phyloP scores from a whole-genome alignment of 148 eudicot species.

The Cornus kousa region DNA sequence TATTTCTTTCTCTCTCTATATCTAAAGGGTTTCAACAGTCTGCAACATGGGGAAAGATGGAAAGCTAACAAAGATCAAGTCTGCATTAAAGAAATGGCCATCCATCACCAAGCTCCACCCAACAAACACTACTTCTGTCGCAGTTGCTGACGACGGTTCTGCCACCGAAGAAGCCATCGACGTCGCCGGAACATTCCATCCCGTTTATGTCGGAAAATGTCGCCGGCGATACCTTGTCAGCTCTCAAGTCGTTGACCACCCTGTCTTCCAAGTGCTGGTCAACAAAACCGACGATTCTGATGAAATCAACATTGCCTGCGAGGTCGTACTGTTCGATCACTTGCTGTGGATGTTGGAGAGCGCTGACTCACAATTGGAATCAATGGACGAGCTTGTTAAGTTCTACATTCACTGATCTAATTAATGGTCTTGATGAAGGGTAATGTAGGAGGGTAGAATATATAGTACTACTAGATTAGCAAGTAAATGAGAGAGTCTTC shows the following conservation, averaged over 20 bases:
- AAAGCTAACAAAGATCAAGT: conserved; percentile 15
- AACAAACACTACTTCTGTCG: background rate
- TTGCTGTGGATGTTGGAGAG: conserved; percentile 63
- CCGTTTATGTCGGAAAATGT: conserved; percentile 54
- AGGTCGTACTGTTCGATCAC: conserved; percentile 67
- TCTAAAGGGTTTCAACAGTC: background rate
- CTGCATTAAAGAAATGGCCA: conserved; percentile 21
- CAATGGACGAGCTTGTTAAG: conserved; percentile 49
- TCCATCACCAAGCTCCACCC: conserved; percentile 13
- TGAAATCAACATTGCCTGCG: conserved; percentile 40
- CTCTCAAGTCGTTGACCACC: conserved; percentile 39
- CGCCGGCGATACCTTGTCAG: conserved; percentile 44
- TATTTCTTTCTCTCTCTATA: background rate
- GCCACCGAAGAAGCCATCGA: background rate
- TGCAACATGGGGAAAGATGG: background rate
- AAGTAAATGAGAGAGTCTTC: too few relatives aligned
- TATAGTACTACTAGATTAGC: too few relatives aligned
- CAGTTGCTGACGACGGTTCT: background rate
- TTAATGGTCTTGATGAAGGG: too few relatives aligned
- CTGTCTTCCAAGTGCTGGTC: conserved; percentile 39
- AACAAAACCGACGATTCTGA: conserved; percentile 23
- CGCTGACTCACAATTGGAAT: conserved; percentile 36
- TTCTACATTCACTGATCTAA: conserved; percentile 38
- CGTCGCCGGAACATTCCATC: conserved; percentile 14
- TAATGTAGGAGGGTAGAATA: too few relatives aligned